Base-by-base conservation (phyloP, 148 eudicot species). In the Heliosperma pusillum region DNA sequence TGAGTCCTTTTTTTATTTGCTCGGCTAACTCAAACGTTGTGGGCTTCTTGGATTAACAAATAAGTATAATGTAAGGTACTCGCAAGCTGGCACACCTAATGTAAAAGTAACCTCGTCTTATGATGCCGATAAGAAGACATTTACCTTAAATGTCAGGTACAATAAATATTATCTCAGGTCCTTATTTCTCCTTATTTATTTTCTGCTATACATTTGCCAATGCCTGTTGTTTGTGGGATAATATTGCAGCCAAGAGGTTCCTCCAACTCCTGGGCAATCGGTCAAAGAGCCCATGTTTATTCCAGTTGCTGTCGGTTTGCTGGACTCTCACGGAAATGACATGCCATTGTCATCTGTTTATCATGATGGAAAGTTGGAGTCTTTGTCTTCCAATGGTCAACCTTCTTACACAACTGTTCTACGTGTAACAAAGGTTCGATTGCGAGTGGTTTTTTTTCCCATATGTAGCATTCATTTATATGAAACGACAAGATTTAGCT, bases 241-340 rank as follows among this genome's bases (percentile, higher is more conserved):
- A 47, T 79, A 67, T 66, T 70, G 44, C 85, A 95, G 99, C 79
- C 99, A 95, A 88, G 96, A 92, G 68, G 88, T 95, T 64, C 97
- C 99, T 15, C 80, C 90, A 33, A 95, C 99, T 75, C 97, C 99
- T 7, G 97, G 99, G 36, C 99, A 96, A 82, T 83, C 83, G 0
- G 77, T 74, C n/a, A 96, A 96, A 84, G 97, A 96, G 79, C 97
- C 97, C 64, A 96, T 92, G 97, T 96, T 92, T 69, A 92, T 96
- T 80, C 99, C 99, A 73, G 90, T 92, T 65, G 88, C 91, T 58
- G 76, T 87, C 20, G 97, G 97, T 73, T 84, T 96, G 55, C 87
- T 96, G 52, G 89, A 85, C 79, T 88, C 99, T 40, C 80, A 83
- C 30, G 99, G 99, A 69, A 88, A 87, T 65, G 99, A 96, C 86